These are phyloP conservation scores for Zea luxurians DNA, from an alignment of 176 grass and related monocot species.

Conservation along the genomic window DNA sequence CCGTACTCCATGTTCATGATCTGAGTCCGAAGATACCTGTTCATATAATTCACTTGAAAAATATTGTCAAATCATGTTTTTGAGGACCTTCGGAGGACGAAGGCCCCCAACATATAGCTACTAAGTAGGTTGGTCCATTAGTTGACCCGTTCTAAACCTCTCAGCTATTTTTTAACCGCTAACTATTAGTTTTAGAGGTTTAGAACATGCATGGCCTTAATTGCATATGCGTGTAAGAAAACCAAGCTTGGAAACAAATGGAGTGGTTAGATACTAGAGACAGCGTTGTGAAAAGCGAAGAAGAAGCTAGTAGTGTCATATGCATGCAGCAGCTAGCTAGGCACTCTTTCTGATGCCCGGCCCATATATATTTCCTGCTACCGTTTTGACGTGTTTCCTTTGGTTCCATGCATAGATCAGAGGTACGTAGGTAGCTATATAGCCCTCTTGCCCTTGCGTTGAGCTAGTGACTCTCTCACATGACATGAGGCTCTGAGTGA, in stretches of 20 bases:
- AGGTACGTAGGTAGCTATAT: background rate
- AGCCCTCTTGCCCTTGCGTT: slow-evolving; percentile 3
- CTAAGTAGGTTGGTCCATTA: no score
- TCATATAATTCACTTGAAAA: no score
- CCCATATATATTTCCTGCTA: slow-evolving; percentile 15
- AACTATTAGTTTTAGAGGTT: no score
- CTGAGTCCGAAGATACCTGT: no score
- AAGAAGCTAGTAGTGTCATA: slow-evolving; percentile 11
- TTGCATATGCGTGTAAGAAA: background rate
- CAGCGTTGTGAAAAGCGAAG: slow-evolving; percentile 39
- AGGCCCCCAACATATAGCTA: no score
- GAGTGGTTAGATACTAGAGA: slow-evolving; percentile 49
- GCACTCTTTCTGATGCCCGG: slow-evolving; percentile 56
- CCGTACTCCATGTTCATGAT: no score
- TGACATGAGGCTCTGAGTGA: slow-evolving; percentile 11
- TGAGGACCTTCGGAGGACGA: no score
- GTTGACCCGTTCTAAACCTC: no score
- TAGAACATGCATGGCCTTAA: no score
- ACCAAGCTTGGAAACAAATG: slow-evolving; percentile 25
- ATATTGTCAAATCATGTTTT: no score
- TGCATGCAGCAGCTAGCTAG: background rate
- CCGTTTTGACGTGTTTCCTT: slow-evolving; percentile 37
- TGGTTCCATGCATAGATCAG: slow-evolving; percentile 32
- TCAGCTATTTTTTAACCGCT: no score
- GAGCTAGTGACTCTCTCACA: slow-evolving; percentile 65